phyloP scores from a whole-genome alignment of 2,329 filamentous ascomycete genomes.

The Trichoderma aggressivum region DNA sequence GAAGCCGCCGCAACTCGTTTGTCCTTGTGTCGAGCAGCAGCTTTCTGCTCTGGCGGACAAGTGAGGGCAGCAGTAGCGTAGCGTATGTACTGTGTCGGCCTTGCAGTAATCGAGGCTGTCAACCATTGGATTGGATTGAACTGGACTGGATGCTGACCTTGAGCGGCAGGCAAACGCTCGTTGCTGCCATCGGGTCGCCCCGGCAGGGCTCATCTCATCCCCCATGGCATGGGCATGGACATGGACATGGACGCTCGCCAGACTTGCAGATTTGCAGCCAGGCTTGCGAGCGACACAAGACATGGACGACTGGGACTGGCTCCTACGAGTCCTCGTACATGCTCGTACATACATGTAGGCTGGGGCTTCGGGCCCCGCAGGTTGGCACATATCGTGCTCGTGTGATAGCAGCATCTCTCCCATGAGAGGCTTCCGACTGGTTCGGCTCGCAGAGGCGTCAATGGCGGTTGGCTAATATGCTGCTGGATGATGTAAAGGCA shows the following conservation, averaged over 20 bases:
- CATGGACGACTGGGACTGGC: not conserved
- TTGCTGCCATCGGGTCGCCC: not conserved
- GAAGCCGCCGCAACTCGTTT: not conserved
- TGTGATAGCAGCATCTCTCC: conserved; percentile 11
- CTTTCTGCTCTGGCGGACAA: not conserved
- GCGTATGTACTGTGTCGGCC: not conserved
- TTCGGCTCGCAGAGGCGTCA: conserved; percentile 2
- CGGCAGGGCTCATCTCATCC: not conserved
- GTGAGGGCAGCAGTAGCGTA: not conserved
- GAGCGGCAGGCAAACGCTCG: not conserved
- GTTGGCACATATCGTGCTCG: conserved; percentile 16
- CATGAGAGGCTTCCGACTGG: conserved; percentile 9
- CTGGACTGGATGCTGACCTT: not conserved
- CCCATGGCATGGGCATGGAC: too few species aligned
- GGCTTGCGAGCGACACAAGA: not conserved
- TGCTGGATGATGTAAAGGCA: not conserved
- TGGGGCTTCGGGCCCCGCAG: conserved; percentile 6
- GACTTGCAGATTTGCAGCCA: conserved; percentile 5
- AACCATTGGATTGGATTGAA: not conserved
- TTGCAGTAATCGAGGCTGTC: not conserved
- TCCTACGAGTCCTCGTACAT: not conserved
- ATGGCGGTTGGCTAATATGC: conserved; percentile 3
- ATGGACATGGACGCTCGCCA: not conserved
- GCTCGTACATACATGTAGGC: not conserved
- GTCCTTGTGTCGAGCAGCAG: not conserved